A percentile compares a stretch with the other conserved stretches of the same genome.
phyloP scores from a whole-genome alignment of 257 asterid species.

The Solanum bulbocastanum region DNA sequence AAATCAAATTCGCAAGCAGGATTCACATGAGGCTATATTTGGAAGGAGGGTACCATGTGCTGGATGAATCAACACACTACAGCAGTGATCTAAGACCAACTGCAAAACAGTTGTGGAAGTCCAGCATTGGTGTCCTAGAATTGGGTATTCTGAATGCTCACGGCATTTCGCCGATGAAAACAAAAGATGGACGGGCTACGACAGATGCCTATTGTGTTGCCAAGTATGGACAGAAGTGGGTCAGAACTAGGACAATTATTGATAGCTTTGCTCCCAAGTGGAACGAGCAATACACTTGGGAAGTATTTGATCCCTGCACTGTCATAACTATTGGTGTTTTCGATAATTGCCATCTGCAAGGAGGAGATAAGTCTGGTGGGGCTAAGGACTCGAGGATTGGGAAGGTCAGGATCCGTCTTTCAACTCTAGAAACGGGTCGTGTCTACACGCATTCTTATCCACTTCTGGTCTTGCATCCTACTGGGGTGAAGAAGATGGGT shows the following conservation, averaged over 20 bases:
- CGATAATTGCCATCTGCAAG: constrained; percentile 53
- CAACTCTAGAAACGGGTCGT: constrained; percentile 60
- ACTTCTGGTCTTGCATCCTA: constrained; percentile 53
- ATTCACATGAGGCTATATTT: constrained; percentile 51
- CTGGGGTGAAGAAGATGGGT: constrained; percentile 74
- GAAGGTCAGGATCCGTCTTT: constrained; percentile 66
- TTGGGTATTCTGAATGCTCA: constrained; percentile 51
- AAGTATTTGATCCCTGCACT: constrained; percentile 68
- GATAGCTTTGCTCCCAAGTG: constrained; percentile 64
- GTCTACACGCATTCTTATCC: constrained; percentile 63
- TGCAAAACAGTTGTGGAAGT: constrained; percentile 59
- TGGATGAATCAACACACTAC: constrained; percentile 65
- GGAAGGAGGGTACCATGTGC: constrained; percentile 80
- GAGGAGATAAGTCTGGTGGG: constrained; percentile 44
- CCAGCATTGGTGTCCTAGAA: constrained; percentile 68
- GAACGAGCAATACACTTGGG: constrained; percentile 85
- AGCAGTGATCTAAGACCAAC: constrained; percentile 73
- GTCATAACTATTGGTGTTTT: constrained; percentile 64
- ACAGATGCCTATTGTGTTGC: constrained; percentile 81
- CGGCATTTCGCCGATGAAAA: constrained; percentile 56
- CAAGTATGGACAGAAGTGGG: constrained; percentile 64
- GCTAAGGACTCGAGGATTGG: constrained; percentile 54
- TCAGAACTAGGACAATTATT: constrained; percentile 53
- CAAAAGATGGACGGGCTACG: constrained; percentile 40
- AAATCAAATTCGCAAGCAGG: constrained; percentile 54